Evolutionary conservation across 2,329 filamentous ascomycete species (phyloP), one percentile per base, ranked within the genome.

Genomic region (Diaporthe aspalathi): DNA sequence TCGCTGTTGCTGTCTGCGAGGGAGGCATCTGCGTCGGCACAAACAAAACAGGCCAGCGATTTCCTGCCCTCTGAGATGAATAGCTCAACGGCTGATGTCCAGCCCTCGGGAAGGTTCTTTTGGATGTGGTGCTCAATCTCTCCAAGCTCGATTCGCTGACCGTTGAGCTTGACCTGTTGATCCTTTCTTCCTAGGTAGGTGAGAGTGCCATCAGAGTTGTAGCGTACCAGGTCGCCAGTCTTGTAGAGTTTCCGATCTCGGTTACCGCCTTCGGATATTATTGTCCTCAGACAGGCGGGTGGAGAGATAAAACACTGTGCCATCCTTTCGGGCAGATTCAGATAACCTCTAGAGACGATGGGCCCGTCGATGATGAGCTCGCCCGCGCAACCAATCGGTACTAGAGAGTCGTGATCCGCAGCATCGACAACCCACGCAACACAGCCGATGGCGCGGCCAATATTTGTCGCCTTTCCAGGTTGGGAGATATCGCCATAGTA

Each of bases 121-220:
- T 60, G 63, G 17, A 73, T 63, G 20, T 73, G 66, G 57, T 69
- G 54, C 52, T 75, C 74, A 17, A 74, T 63, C 17, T 73, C 73
- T 22, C 65, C 73, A 0, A 86, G 79, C 78, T 86, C 89, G 68
- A 88, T 80, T 66, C 87, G 78, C 68, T 84, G 88, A 53, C 90
- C 89, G 22, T 83, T 81, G 12, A 90, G 77, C 74, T 90, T 90
- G 49, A 89, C 82, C 75, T 90, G 87, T 0, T 80, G 81, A 73
- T 90, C 88, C 73, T 86, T 87, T 35, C 88, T 80, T 40, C 86
- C 86, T 45, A 87, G 74, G 65, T 81, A 85, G 0, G 77, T 73
- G 11, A 86, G 76, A 20, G 71, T 74, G 5, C 82, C 82, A 65
- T 85, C 77, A 0, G 74, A 74, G 62, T 78, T 73, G 32, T 82